Percentiles rank a stretch among this genome's conserved stretches.
Evolutionary conservation across 257 asterid species (phyloP).

Genomic region (Ehretia macrophylla): DNA sequence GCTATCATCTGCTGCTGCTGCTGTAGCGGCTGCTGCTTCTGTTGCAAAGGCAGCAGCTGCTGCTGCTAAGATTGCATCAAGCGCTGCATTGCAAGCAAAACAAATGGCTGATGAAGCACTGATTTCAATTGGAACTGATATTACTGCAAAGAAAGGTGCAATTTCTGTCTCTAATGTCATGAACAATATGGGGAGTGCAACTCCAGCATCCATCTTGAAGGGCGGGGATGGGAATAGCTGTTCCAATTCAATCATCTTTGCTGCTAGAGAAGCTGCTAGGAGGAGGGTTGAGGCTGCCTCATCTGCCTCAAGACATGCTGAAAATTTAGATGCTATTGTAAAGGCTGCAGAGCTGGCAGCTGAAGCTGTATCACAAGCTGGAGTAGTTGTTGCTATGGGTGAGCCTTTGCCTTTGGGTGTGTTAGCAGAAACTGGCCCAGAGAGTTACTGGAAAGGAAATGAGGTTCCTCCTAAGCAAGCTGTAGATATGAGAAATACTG

Average conservation of each 20-base stretch:
- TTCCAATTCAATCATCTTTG: constrained; percentile 57
- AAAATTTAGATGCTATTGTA: constrained; percentile 80
- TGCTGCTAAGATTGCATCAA: constrained; percentile 90
- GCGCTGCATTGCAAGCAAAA: constrained; percentile 76
- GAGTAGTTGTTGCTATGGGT: constrained; percentile 76
- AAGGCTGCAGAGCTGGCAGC: constrained; percentile 96
- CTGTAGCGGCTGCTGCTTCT: constrained; percentile 88
- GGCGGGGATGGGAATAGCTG: constrained; percentile 41
- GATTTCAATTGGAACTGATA: constrained; percentile 28
- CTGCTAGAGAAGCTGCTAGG: constrained; percentile 93
- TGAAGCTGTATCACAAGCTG: constrained; percentile 93
- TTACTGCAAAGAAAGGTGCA: constrained; percentile 18
- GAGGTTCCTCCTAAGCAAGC: constrained; percentile 25
- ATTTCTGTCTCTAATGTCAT: constrained; percentile 24
- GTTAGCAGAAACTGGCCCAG: constrained; percentile 71
- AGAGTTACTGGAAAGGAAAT: constrained; percentile 68
- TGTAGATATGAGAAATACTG: constrained; percentile 21
- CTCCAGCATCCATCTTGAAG: constrained; percentile 57
- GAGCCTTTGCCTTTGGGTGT: constrained; percentile 70
- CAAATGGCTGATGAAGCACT: constrained; percentile 84
- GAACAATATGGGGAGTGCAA: constrained; percentile 38
- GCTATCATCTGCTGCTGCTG: constrained; percentile 85
- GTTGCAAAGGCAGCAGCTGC: constrained; percentile 99
- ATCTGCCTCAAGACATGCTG: constrained; percentile 92
- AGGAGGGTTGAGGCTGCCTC: constrained; percentile 93